phyloP scores from a whole-genome alignment of 2,329 filamentous ascomycete species.

The Sordariomycetes sp. region DNA sequence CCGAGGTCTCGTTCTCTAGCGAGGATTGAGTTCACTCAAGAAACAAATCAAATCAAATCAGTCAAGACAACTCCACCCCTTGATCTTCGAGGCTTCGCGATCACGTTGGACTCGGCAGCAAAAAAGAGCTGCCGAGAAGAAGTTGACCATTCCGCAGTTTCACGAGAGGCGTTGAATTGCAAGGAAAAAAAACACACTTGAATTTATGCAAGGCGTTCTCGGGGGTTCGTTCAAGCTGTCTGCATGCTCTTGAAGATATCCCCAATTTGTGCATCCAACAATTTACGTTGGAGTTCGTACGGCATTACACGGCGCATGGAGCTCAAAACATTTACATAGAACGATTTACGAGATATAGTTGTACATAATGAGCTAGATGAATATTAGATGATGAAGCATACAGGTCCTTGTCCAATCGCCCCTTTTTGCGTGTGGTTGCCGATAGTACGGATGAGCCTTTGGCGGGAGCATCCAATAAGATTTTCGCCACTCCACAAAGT shows the following conservation, averaged over 20 bases:
- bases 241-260: constrained; percentile 3
- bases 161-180: background rate
- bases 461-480: too few species aligned
- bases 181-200: background rate
- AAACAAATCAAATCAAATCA: constrained; percentile 1
- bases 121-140: background rate
- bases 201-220: too few species aligned
- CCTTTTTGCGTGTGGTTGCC: too few species aligned
- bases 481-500: constrained; percentile 1
- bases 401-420: too few species aligned
- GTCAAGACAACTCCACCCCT: too few species aligned
- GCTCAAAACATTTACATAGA: background rate
- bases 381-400: too few species aligned
- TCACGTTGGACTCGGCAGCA: background rate
- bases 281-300: background rate
- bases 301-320: background rate
- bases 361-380: constrained; percentile 1
- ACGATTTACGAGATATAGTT: background rate
- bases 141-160: constrained; percentile 3
- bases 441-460: too few species aligned
- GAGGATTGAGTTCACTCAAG: constrained; percentile 7
- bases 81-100: background rate
- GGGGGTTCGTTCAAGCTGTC: background rate
- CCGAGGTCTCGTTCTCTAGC: constrained; percentile 21
- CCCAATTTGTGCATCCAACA: background rate